Evolutionary conservation across 257 asterid species (phyloP).

Genomic region (Gentiana macrophylla): DNA sequence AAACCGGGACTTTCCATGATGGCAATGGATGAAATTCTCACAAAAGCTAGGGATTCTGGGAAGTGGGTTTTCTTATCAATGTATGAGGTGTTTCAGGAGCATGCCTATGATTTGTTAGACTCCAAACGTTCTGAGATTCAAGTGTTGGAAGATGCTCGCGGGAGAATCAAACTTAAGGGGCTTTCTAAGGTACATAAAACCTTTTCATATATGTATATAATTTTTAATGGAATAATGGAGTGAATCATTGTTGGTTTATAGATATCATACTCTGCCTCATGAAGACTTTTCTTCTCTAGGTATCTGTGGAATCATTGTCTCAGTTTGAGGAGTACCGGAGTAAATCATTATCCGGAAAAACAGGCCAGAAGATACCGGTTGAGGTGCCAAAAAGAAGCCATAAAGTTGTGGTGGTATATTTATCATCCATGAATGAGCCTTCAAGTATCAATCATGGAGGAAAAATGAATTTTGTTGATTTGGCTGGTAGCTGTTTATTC

Average conservation of each 20-base stretch:
- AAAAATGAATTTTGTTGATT: conserved; percentile 76
- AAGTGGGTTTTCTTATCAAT: conserved; percentile 44
- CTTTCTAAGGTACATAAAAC: conserved; percentile 54
- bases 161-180: conserved; percentile 61
- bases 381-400: conserved; percentile 40
- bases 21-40: conserved; percentile 61
- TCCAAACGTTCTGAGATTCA: conserved; percentile 41
- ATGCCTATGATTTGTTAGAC: conserved; percentile 55
- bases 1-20: conserved; percentile 60
- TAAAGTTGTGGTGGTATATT: conserved; percentile 54
- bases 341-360: conserved; percentile 17
- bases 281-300: conserved; percentile 27
- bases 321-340: conserved; percentile 37
- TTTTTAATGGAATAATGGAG: neutral
- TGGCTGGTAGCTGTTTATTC: conserved; percentile 48
- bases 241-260: neutral
- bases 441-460: conserved; percentile 24
- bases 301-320: conserved; percentile 34
- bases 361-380: conserved; percentile 21
- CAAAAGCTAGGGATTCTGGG: conserved; percentile 31
- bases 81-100: conserved; percentile 58
- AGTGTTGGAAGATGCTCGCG: conserved; percentile 60
- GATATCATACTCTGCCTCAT: conserved; percentile 4
- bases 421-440: conserved; percentile 31
- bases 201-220: too few relatives aligned